Conservation (phyloP, 176 grass and related monocot genomes). For the Alopecurus myosuroides region DNA sequence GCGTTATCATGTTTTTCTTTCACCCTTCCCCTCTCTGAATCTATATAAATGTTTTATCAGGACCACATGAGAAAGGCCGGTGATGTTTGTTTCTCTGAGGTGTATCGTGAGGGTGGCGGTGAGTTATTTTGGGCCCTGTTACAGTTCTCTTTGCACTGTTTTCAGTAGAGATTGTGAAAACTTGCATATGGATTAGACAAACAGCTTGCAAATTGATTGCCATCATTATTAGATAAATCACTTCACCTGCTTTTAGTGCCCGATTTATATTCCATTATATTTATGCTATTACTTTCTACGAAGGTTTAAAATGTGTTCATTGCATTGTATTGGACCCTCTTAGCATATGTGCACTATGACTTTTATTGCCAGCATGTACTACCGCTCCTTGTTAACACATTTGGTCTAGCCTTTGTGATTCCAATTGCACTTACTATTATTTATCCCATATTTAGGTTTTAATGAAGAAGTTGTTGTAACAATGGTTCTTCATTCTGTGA, state of each 20-base stretch:
- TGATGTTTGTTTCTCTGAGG: slow-evolving; percentile 86
- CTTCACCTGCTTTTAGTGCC: neutral
- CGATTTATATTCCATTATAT: neutral
- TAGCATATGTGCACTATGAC: neutral
- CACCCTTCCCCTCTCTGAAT: neutral
- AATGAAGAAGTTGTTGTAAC: neutral
- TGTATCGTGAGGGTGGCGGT: slow-evolving; percentile 71
- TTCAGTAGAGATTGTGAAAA: neutral
- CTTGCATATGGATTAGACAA: neutral
- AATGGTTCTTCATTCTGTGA: neutral
- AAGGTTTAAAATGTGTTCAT: neutral
- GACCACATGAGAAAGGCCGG: slow-evolving; percentile 85
- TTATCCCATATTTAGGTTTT: neutral
- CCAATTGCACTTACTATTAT: neutral
- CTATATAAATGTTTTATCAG: slow-evolving; percentile 22
- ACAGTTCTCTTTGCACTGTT: neutral
- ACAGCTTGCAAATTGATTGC: neutral
- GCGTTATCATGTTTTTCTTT: neutral
- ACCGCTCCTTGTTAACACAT: neutral
- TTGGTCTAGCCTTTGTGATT: neutral
- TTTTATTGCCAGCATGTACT: neutral
- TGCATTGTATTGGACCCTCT: neutral
- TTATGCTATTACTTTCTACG: neutral
- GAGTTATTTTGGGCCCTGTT: neutral
- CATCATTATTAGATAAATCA: neutral